Evolutionary conservation across 2,329 filamentous ascomycete genomes (phyloP), one percentile per base, ranked within the genome.

Genomic region (Cryphonectria radicalis): DNA sequence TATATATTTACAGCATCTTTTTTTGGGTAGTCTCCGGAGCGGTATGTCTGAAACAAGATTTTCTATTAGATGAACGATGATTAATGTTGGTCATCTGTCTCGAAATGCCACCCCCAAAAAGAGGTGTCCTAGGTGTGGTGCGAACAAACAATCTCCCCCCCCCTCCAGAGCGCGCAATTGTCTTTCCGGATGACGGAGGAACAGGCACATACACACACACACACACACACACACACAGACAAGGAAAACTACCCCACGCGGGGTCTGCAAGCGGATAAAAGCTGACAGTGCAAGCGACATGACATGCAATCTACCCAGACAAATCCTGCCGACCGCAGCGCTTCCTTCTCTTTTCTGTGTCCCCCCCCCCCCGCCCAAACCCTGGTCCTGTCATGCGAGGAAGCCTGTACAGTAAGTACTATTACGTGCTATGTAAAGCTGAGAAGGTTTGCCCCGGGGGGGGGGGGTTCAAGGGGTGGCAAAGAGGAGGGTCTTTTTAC

Each of bases 231-330:
- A 7, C 6, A 7, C 6, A 7, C 1, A 10, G 37, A 50, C 32
- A 32, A 4, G 32, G 46, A 50, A 50, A 19, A 50, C 22, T 1
- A 11, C 59, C 59, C 59, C 59, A 62, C 59, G 59, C 59, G 3
- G 35, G 35, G 22, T 40, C 35, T 40, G 59, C 59, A 40, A 40
- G 35, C 14, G 59, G 46, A n/a, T 50, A 8, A 62, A 40, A 22
- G 59, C 59, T 62, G 59, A 62, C 59, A 25, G n/a, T 28, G 14
- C 25, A 59, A 28, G 55, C 55, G 28, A 59, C 55, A 59, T n/a
- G 46, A n/a, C 19, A 50, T 19, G 32, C 35, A 62, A 40, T 62
- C 14, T 28, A 37, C 32, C 59, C 59, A 40, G 7, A 37, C 8
- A 37, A 14, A 62, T 62, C 59, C 59, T 62, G 17, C 32, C 17